Base-by-base conservation (phyloP, 2,329 filamentous ascomycete species). In the Colletotrichum sp. region DNA sequence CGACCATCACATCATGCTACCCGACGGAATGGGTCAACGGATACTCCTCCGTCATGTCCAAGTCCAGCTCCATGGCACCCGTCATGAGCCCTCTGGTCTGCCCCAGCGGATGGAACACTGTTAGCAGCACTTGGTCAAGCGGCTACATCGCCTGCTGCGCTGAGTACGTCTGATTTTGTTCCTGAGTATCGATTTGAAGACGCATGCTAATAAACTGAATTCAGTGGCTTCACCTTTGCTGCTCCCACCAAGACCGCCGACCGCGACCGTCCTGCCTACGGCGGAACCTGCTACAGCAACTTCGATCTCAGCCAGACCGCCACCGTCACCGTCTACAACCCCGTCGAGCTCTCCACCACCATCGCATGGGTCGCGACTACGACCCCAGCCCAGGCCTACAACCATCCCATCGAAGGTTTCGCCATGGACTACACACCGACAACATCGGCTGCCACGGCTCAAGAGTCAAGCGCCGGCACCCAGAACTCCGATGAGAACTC, bases 141-240 rank as follows among this genome's bases (percentile, higher is more conserved):
- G 73, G 73, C 18, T 75, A 75, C 70, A 73, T 75, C 24, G 73
- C 69, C 9, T 75, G 73, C 34, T 75, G 73, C 73, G 70, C 73
- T 16, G 52, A 64, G 73, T 75, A 68, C 6, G 73, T 73, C 3
- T n/a, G 9, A 3, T 18, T 22, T 22, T 5, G 28, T n/a, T 12
- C 2, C 7, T 28, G 26, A 4, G 13, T 18, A 3, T 4, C 8
- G 4, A 28, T 30, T 6, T 3, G 5, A 24, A 44, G 5, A 6
- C 22, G 9, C 16, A 22, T 26, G 26, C 59, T 71, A 13, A 55
- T 5, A 4, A 13, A 24, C 13, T 7, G 32, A 59, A 22, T 3
- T 32, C n/a, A 75, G 73, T 12, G 69, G 64, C 59, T 75, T 75
- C 64, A 75, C 73, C 9, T 75, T 73, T 9, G 73, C 73, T 12